Evolutionary conservation across 179 eudicot species (phyloP), one percentile per base, ranked within the genome.

Genomic region (Patellifolia procumbens): DNA sequence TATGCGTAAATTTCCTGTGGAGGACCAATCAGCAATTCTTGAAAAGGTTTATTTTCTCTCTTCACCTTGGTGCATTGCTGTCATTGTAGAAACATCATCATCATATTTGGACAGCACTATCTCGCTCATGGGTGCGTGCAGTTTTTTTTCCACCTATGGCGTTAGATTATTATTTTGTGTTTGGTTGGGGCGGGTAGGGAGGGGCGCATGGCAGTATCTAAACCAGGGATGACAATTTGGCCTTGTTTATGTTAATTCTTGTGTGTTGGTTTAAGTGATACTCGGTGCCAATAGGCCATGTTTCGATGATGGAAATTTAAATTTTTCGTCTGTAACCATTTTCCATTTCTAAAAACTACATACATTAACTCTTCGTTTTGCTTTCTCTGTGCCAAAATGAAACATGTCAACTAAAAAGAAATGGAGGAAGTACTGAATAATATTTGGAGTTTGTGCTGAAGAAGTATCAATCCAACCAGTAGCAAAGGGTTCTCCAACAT

Each of bases 21-120:
- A 89, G 70, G 95, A 92, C 63, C 98, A 93, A 64, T 93, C 96
- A 64, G 81, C 89, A 55, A 83, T 93, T 80, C 88, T 93, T 59
- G 91, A 90, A 75, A 92, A 93, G 93, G 98, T 93, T 76, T 48
- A 13, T 66, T 11, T n/a, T 51, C 43, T 29, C 26, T 51, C 35
- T 61, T 70, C 20, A 60, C 68, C 51, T 70, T 29, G 22, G 42
- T 56, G 61, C 31, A 56, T 11, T 8, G n/a, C 28, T 7, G 26
- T 12, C 16, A 22, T 4, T 9, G 31, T 56, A 24, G 17, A 56
- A 24, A 56, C 24, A 20, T 56, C 4, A 7, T 26, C 6, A 1
- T 53, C 59, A 53, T n/a, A 12, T 48, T 15, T 49, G 53, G 19
- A 49, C 53, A 49, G 16, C 20, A 2, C 16, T 17, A 13, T 9